Base-by-base conservation (phyloP, 2,329 filamentous ascomycete genomes). In the Lachnellula cervina region DNA sequence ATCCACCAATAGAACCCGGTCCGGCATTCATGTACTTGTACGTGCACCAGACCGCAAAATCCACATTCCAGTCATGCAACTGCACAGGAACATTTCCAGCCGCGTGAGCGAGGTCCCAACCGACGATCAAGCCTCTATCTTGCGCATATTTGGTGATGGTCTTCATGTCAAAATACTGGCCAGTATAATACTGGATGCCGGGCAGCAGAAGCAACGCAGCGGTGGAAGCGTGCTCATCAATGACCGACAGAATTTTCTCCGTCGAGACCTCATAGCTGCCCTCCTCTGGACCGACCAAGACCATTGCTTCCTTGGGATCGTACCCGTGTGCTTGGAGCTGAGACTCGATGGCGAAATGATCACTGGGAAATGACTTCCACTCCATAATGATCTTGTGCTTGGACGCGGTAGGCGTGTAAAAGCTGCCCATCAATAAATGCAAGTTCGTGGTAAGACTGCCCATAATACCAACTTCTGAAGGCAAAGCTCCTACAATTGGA, bases 21-120 rank as follows among this genome's bases (percentile, higher is more conserved):
- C 91, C 91, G 25, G 86, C 84, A 69, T 96, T 96, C 70, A 96
- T 81, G 74, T 96, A 96, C 74, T 96, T 96, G 79, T 96, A 96
- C 17, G 87, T 92, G 72, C 91, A 96, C 91, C 91, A 96, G 52
- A 82, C 89, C 16, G 92, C 91, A 66, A 96, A 96, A 70, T 96
- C 91, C 35, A 95, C 90, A 62, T 88, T 80, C 91, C 91, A 96
- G 64, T 93, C 89, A 71, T 96, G 90, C 19, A 96, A 78, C 56
- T 78, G 73, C 17, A 96, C 73, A 42, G 88, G 84, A 2, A 95
- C 88, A 67, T 96, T 96, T 34, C 91, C 91, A 21, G 82, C 88
- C 0, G 90, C 89, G 70, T 96, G 90, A 0, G 91, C 91, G 25
- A 94, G 83, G 69, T 96, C 91, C 90, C 90, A 96, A 25, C 90